phyloP scores from a whole-genome alignment of 2,329 filamentous ascomycete species.

The Fusarium xyrophilum region DNA sequence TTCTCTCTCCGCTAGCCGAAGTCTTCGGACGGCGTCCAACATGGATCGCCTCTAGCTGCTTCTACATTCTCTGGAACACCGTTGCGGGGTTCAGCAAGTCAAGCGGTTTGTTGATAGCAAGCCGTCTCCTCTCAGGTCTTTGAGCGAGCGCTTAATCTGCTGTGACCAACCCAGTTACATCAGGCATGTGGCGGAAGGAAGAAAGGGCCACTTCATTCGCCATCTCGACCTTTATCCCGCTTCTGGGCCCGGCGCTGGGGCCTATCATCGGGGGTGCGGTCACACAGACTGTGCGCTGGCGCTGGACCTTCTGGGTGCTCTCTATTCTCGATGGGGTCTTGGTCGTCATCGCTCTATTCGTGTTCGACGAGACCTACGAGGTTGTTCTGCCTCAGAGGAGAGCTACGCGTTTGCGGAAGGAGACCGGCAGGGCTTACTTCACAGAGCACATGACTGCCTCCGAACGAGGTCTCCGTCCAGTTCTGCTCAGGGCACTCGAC shows the following conservation, averaged over 20 bases:
- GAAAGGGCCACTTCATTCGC: not conserved
- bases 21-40: not conserved
- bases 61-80: not conserved
- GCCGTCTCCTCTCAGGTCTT: not conserved
- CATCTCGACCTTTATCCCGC: not conserved
- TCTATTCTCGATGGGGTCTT: not conserved
- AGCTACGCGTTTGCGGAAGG: fast-evolving
- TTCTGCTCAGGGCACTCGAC: not conserved
- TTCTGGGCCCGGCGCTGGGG: not conserved
- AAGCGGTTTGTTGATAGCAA: not conserved
- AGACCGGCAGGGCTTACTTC: not conserved
- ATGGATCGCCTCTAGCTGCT: not conserved
- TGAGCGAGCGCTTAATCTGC: not conserved
- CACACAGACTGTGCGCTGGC: not conserved
- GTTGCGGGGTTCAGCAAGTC: not conserved
- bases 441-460: not conserved
- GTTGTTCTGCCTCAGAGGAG: not conserved
- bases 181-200: not conserved
- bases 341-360: not conserved
- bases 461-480: not conserved
- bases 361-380: not conserved
- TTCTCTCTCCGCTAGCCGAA: not conserved
- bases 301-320: not conserved
- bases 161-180: not conserved
- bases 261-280: not conserved